Conservation (phyloP, 192 early-diverging fungal species). For the Gorgonomyces haynaldii region DNA sequence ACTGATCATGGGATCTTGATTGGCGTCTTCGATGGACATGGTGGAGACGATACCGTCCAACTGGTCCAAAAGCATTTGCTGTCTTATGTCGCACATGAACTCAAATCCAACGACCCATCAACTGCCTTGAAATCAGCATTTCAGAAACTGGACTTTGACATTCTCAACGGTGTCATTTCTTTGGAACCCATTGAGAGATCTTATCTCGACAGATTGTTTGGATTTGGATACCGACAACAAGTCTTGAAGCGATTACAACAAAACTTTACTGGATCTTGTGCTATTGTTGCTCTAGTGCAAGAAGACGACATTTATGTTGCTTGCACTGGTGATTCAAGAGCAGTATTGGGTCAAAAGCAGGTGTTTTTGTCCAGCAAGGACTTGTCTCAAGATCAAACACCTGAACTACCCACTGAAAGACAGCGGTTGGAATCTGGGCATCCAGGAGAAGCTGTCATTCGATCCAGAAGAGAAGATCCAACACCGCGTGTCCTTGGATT, state of each 20-base stretch:
- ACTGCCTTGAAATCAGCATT: constrained; percentile 8
- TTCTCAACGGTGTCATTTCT: constrained; percentile 21
- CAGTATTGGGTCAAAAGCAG: constrained; percentile 26
- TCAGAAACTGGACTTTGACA: constrained; percentile 27
- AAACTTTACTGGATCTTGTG: constrained; percentile 32
- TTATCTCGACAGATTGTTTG: too few relatives aligned
- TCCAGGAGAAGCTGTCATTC: constrained; percentile 32
- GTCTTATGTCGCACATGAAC: constrained; percentile 26
- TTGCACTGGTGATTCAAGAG: constrained; percentile 35
- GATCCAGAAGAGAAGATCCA: constrained; percentile 23
- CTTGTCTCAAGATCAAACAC: constrained; percentile 31
- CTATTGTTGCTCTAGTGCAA: constrained; percentile 32
- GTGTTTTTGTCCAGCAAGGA: too few relatives aligned
- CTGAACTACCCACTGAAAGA: constrained; percentile 24
- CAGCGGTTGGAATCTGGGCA: constrained; percentile 32
- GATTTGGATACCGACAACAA: background rate
- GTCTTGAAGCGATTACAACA: constrained; percentile 8
- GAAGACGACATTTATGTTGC: constrained; percentile 33
- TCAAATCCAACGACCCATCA: background rate
- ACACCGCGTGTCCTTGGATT: constrained; percentile 33
- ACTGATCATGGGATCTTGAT: constrained; percentile 17
- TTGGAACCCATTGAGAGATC: background rate
- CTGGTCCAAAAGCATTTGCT: constrained; percentile 23
- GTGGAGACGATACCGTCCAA: constrained; percentile 29
- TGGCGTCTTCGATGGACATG: constrained; percentile 38